A percentile compares a stretch with the other conserved stretches of the same genome.
Evolutionary conservation across 495 filamentous ascomycete genomes (phyloP).

Genomic region (Tetracladium setigerum): DNA sequence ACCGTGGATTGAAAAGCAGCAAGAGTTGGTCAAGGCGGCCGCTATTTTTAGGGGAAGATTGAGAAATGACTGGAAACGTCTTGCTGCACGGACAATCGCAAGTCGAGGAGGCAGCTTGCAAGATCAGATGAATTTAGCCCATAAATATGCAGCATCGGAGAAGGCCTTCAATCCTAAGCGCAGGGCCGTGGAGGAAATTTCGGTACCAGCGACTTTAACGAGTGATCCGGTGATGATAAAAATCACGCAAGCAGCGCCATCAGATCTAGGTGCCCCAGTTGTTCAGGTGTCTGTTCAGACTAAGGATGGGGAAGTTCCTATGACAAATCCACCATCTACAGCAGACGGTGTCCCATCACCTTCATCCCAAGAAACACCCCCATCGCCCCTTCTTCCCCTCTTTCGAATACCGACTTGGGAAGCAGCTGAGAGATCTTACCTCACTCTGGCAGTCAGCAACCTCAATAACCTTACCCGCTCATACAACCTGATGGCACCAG

Average conservation of each 20-base stretch:
- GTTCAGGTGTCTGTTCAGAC: constrained; percentile 10
- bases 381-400: constrained; percentile 28
- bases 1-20: constrained; percentile 95
- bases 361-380: neutral
- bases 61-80: constrained; percentile 78
- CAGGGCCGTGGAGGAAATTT: constrained; percentile 36
- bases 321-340: neutral
- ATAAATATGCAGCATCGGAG: constrained; percentile 70
- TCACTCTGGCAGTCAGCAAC: constrained; percentile 66
- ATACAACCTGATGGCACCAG: constrained; percentile 92
- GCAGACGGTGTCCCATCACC: neutral
- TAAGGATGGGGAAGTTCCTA: neutral
- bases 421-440: constrained; percentile 65
- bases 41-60: constrained; percentile 65
- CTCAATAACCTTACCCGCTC: constrained; percentile 76
- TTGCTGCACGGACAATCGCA: constrained; percentile 74
- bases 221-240: constrained; percentile 40
- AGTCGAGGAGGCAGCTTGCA: constrained; percentile 73
- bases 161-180: constrained; percentile 42
- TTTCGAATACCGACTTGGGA: constrained; percentile 65
- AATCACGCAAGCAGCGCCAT: constrained; percentile 27
- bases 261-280: constrained; percentile 8
- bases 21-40: constrained; percentile 68
- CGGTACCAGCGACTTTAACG: constrained; percentile 38
- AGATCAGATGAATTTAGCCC: constrained; percentile 64